phyloP scores from a whole-genome alignment of 768 basidiomycete species.

The Boletus vermiculosoides region DNA sequence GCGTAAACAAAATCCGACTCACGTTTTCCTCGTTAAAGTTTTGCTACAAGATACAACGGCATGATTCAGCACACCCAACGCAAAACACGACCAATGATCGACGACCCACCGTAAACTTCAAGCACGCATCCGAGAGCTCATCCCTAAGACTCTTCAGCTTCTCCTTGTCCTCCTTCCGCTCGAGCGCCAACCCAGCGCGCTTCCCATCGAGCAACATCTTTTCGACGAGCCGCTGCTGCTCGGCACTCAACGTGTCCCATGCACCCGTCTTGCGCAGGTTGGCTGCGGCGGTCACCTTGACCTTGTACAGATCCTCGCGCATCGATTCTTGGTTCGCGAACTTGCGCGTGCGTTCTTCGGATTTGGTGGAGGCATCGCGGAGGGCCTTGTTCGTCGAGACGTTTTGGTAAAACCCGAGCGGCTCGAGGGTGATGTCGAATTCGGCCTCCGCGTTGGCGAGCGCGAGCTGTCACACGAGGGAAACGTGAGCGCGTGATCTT shows the following conservation, averaged over 20 bases:
- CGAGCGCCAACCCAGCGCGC: slow-evolving; percentile 73
- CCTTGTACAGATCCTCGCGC: slow-evolving; percentile 77
- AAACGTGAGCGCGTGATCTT: slow-evolving; percentile 16
- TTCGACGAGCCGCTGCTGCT: slow-evolving; percentile 76
- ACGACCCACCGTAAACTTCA: slow-evolving; percentile 70
- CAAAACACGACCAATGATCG: neutral
- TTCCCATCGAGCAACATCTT: slow-evolving; percentile 79
- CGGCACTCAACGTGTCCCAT: slow-evolving; percentile 60
- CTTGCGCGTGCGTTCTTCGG: slow-evolving; percentile 68
- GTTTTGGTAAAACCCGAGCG: slow-evolving; percentile 77
- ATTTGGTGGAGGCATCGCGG: slow-evolving; percentile 77
- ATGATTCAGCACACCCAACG: neutral
- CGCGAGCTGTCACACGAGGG: slow-evolving; percentile 41
- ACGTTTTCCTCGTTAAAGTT: slow-evolving; percentile 90
- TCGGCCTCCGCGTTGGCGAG: slow-evolving; percentile 60
- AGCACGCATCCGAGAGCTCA: slow-evolving; percentile 67
- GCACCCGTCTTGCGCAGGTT: slow-evolving; percentile 62
- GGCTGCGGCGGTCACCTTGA: slow-evolving; percentile 66
- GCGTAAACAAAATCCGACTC: slow-evolving; percentile 10
- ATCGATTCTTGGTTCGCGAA: slow-evolving; percentile 76
- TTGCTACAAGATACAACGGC: slow-evolving; percentile 48
- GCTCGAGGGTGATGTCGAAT: slow-evolving; percentile 51
- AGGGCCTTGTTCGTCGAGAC: slow-evolving; percentile 72
- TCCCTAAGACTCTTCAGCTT: slow-evolving; percentile 66
- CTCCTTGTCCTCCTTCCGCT: slow-evolving; percentile 54